Evolutionary conservation across 176 grass and related monocot genomes (phyloP).

Genomic region (Zoysia japonica): DNA sequence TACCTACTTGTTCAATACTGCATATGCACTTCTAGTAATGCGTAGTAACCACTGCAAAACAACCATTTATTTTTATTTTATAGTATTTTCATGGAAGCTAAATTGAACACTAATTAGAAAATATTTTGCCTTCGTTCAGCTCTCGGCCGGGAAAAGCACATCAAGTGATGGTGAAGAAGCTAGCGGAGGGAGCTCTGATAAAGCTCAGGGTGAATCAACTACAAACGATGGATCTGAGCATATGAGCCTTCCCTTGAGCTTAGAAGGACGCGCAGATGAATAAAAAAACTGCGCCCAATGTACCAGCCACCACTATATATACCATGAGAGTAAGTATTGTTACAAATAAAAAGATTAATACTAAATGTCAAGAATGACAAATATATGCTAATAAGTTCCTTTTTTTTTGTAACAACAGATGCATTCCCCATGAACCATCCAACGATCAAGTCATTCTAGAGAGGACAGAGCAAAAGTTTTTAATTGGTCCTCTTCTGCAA

Average conservation of each 20-base stretch:
- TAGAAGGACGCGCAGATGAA: background rate
- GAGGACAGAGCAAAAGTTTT: background rate
- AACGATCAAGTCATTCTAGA: background rate
- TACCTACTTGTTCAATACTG: background rate
- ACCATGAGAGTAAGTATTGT: background rate
- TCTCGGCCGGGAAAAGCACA: background rate
- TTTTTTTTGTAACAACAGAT: background rate
- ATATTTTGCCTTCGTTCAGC: background rate
- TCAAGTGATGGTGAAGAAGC: constrained; percentile 1
- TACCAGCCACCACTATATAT: background rate
- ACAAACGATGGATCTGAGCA: background rate
- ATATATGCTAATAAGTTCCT: background rate
- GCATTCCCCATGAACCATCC: background rate
- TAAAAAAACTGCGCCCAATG: background rate
- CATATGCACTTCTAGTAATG: background rate
- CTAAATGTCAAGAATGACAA: background rate
- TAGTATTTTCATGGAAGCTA: background rate
- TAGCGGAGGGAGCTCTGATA: constrained; percentile 1
- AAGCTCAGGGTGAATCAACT: background rate
- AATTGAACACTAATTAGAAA: background rate
- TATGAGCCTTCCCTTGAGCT: constrained; percentile 23
- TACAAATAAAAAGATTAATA: no score
- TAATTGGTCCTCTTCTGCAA: background rate
- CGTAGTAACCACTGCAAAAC: background rate
- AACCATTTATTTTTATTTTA: background rate